Evolutionary conservation across 2,329 filamentous ascomycete species (phyloP).

Genomic region (Apiospora marii): DNA sequence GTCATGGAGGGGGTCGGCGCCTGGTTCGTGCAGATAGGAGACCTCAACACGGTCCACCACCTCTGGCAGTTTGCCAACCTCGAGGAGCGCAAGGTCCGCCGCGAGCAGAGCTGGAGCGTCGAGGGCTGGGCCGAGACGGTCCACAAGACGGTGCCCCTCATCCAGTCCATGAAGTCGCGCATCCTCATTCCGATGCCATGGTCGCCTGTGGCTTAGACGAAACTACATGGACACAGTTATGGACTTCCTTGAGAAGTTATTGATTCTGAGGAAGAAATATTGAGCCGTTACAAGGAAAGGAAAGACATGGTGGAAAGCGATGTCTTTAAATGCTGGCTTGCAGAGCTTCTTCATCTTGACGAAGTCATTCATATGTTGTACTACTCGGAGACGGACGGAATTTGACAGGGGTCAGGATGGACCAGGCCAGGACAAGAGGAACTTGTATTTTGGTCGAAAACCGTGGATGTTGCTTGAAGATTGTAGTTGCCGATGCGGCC

Average conservation of each 20-base stretch:
- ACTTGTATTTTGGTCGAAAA: not conserved
- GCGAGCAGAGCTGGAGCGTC: constrained; percentile 94
- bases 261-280: too few species aligned
- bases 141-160: constrained; percentile 97
- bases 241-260: too few species aligned
- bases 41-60: constrained; percentile 96
- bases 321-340: not conserved
- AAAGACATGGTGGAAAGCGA: not conserved
- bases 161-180: constrained; percentile 94
- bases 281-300: not conserved
- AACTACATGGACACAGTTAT: too few species aligned
- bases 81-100: constrained; percentile 87
- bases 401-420: too few species aligned
- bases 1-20: constrained; percentile 99
- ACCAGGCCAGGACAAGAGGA: not conserved
- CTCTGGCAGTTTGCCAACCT: constrained; percentile 98
- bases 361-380: not conserved
- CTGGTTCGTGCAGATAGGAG: constrained; percentile 98
- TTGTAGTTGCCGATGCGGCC: not conserved
- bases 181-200: constrained; percentile 95
- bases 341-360: constrained; percentile 26
- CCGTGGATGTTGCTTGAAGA: not conserved
- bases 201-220: constrained; percentile 92
- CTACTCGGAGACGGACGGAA: not conserved
- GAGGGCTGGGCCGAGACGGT: constrained; percentile 98